A percentile compares a stretch with the other conserved stretches of the same genome.
Evolutionary conservation across 2,329 filamentous ascomycete species (phyloP).

Genomic region (Aspergillus texensis): DNA sequence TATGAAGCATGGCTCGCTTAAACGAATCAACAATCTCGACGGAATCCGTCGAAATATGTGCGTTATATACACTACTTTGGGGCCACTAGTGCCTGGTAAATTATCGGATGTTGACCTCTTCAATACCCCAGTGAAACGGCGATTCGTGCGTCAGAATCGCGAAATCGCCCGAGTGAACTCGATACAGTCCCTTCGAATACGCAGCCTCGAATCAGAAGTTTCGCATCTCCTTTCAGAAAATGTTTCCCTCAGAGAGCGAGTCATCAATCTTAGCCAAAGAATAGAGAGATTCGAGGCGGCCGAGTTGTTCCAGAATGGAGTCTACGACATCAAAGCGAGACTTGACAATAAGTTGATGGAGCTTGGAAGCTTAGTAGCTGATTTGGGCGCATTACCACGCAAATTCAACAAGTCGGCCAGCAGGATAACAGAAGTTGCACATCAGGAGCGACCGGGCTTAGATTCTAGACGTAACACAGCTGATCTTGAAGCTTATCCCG

Average conservation of each 20-base stretch:
- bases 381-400: conserved; percentile 52
- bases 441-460: conserved; percentile 14
- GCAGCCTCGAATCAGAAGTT: conserved; percentile 64
- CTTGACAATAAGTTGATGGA: conserved; percentile 61
- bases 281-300: conserved; percentile 52
- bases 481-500: conserved; percentile 20
- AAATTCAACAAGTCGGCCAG: conserved; percentile 26
- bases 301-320: conserved; percentile 48
- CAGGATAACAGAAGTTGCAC: conserved; percentile 15
- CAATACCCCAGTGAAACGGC: conserved; percentile 58
- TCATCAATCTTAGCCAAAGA: conserved; percentile 59
- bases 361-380: conserved; percentile 56
- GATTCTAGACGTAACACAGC: conserved; percentile 19
- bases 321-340: conserved; percentile 56
- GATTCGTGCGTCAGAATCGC: conserved; percentile 67
- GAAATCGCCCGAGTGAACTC: conserved; percentile 68
- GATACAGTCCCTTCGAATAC: conserved; percentile 65
- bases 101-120: neutral
- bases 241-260: conserved; percentile 60
- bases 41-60: conserved; percentile 53
- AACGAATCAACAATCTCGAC: conserved; percentile 49
- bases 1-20: conserved; percentile 49
- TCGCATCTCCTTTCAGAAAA: conserved; percentile 64
- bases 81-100: neutral
- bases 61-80: conserved; percentile 23